These are phyloP conservation scores for Ceratocystis huliohia DNA, from an alignment of 2,329 filamentous ascomycete genomes.

Conservation along the genomic window DNA sequence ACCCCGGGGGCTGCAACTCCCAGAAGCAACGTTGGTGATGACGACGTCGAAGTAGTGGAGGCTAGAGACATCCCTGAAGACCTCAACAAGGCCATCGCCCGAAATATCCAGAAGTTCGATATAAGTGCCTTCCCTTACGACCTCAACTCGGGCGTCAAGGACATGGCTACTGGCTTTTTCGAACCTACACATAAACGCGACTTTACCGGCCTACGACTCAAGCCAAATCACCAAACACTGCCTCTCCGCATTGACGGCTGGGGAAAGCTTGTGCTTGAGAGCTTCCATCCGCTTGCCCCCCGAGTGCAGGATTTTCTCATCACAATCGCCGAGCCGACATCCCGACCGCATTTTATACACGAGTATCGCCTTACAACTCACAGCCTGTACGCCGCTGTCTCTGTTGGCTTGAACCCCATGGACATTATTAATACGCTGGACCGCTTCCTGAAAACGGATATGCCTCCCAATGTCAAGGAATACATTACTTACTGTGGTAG, in stretches of 20 bases:
- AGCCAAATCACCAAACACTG: conserved; percentile 77
- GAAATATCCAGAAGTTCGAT: conserved; percentile 45
- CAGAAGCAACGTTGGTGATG: conserved; percentile 43
- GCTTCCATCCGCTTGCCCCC: conserved; percentile 75
- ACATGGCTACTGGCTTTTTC: conserved; percentile 37
- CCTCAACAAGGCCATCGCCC: conserved; percentile 39
- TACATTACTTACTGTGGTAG: conserved; percentile 73
- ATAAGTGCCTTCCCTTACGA: conserved; percentile 40
- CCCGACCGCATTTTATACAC: conserved; percentile 79
- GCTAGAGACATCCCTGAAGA: conserved; percentile 34
- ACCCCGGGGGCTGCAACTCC: conserved; percentile 50
- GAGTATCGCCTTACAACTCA: conserved; percentile 88
- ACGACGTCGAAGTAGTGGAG: conserved; percentile 32
- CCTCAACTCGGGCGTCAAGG: conserved; percentile 26
- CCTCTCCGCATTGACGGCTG: conserved; percentile 88
- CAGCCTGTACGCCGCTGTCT: conserved; percentile 89
- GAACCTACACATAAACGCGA: conserved; percentile 39
- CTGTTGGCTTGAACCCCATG: conserved; percentile 75
- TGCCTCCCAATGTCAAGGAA: conserved; percentile 65
- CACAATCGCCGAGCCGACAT: conserved; percentile 86
- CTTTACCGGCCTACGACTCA: conserved; percentile 70
- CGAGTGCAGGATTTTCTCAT: conserved; percentile 91
- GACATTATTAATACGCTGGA: conserved; percentile 88
- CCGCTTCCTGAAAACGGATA: conserved; percentile 72
- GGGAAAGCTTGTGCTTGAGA: conserved; percentile 83